These are phyloP conservation scores for Ceratocystis harringtonii DNA, from an alignment of 2,329 filamentous ascomycete species.

Conservation along the genomic window DNA sequence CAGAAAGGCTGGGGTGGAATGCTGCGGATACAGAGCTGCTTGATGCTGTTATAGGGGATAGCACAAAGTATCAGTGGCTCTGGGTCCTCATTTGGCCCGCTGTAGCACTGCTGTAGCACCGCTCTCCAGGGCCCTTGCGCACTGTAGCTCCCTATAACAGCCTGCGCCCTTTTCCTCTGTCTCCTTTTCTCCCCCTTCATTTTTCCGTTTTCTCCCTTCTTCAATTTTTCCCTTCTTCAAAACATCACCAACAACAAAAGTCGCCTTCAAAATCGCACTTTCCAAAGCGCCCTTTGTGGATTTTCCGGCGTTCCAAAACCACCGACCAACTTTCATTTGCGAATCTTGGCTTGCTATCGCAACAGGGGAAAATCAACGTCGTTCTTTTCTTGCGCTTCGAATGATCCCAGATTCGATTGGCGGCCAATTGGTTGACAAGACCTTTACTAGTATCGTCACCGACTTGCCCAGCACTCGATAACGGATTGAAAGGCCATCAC, in stretches of 20 bases:
- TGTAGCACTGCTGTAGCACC: not conserved
- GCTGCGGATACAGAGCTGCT: too few relatives aligned
- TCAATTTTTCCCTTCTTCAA: not conserved
- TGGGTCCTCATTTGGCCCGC: not conserved
- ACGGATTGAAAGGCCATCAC: too few relatives aligned
- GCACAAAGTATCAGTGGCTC: not conserved
- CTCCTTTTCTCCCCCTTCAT: not conserved
- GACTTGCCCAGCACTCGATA: too few relatives aligned
- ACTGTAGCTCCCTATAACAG: not conserved
- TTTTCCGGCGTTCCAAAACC: not conserved
- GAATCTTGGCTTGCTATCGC: too few relatives aligned
- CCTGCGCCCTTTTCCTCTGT: not conserved
- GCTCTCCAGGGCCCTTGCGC: not conserved
- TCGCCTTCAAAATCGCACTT: not conserved
- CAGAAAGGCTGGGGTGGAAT: not conserved
- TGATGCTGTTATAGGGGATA: too few relatives aligned
- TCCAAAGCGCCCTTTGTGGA: not conserved
- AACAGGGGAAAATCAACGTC: too few relatives aligned
- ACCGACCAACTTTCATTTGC: not conserved
- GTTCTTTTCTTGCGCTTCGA: too few relatives aligned
- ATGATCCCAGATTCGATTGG: too few relatives aligned
- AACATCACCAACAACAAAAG: not conserved
- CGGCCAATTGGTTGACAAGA: too few relatives aligned
- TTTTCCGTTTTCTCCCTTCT: not conserved
- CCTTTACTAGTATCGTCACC: too few relatives aligned